Base-by-base conservation (phyloP, 2,329 filamentous ascomycete genomes). In the Tolypocladium sp. region DNA sequence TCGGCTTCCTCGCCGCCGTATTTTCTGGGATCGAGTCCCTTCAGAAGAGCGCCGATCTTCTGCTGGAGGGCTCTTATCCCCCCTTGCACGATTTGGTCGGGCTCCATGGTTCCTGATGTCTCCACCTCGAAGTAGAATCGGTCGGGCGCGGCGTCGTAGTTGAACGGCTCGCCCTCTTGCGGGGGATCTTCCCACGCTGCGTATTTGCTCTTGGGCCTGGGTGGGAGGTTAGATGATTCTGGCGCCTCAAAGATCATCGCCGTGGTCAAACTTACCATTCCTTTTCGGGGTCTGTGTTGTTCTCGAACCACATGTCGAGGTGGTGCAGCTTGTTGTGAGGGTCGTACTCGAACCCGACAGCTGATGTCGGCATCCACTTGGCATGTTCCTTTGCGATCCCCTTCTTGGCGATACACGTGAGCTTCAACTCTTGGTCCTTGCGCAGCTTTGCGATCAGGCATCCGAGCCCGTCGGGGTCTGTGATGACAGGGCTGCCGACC, bases 361-460 rank as follows among this genome's bases (percentile, higher is more conserved):
- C 94, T 46, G 92, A 84, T 41, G 90, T 93, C 2, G 94, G 92
- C 68, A 91, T 90, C 94, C 94, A 99, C 75, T 99, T 99, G 12
- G 94, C 91, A 75, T 99, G 94, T 74, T 99, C 94, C 80, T 99
- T 99, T 42, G 93, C 92, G 64, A 97, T 97, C 1, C 94, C 94
- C 81, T 97, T 97, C 81, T 96, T 97, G 56, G 93, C 94, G 64
- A 97, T 89, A 71, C 93, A 97, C 62, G 85, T 90, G 70, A 99
- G 84, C 72, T 91, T 88, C 61, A 99, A 78, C 74, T 96, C 92
- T 76, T 99, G 94, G 2, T 89, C 91, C 69, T 88, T 89, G 60
- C 93, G 83, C 70, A 99, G 78, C 80, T 97, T 97, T 69, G 89
- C 90, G 64, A 99, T 93, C 66, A 97, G 81, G 52, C 89, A 85